Evolutionary conservation across 768 basidiomycete genomes (phyloP), one percentile per base, ranked within the genome.

Genomic region (Suillus bovinus): DNA sequence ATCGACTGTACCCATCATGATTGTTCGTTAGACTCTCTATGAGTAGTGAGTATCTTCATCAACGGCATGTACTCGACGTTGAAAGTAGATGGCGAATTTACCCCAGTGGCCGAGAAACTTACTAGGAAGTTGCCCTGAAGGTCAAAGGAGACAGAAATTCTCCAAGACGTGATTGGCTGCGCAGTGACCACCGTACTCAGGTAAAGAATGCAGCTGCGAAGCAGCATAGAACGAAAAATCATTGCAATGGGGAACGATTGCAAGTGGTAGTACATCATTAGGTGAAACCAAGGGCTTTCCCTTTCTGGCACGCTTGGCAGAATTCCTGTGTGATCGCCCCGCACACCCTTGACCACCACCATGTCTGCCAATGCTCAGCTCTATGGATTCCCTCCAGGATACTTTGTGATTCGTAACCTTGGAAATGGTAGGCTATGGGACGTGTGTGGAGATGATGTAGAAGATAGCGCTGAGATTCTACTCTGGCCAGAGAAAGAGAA

Each of bases 401-500:
- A 79, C 63, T 80, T 81, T 62, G 64, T 79, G 53, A 73, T 80
- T 60, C 74, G 77, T 29, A 76, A 74, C 53, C 59, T 75, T 42
- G 75, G 75, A 1, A 77, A 75, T 1, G 71, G 66, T 44, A 75
- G 74, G 29, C 58, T 79, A 9, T 75, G 76, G 68, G 79, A 80
- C 59, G 72, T 80, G 38, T 69, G 58, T 58, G 63, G 61, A 46
- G 72, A 75, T 54, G 71, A 67, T 16, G 74, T 70, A 4, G 73
- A 77, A 42, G 79, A 80, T 57, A 76, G 79, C 44, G 74, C 71
- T 14, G 70, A 84, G 58, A 69, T 92, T 59, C 77, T 86, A 55
- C 77, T 94, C 6, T 93, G 83, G 83, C 83, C 85, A 4, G 86
- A 86, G 74, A 91, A 85, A 63, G 93, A 94, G 66, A 84, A 76